phyloP scores from a whole-genome alignment of 768 basidiomycete species.

The Amanita rubescens region DNA sequence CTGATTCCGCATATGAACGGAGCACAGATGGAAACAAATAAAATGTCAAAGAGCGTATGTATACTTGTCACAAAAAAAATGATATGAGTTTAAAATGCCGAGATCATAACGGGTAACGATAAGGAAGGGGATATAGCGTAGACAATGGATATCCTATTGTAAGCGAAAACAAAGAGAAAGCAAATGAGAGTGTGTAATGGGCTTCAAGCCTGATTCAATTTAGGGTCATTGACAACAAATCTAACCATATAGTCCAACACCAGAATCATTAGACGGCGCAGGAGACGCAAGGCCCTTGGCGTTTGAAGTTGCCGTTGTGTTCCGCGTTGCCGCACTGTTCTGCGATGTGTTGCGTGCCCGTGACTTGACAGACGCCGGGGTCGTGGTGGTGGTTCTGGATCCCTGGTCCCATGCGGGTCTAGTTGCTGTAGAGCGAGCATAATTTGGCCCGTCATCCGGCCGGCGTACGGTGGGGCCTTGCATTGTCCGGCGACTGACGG shows the following conservation, averaged over 20 bases:
- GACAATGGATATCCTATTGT: conserved; percentile 5
- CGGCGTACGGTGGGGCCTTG: conserved; percentile 37
- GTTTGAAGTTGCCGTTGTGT: conserved; percentile 24
- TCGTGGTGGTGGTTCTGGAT: conserved; percentile 31
- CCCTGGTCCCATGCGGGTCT: conserved; percentile 59
- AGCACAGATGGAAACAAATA: conserved; percentile 4
- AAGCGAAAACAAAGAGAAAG: conserved; percentile 4
- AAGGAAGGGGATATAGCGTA: conserved; percentile 7
- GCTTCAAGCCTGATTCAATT: conserved; percentile 36
- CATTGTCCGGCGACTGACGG: conserved; percentile 56
- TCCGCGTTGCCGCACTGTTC: conserved; percentile 50
- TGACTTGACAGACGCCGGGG: conserved; percentile 34
- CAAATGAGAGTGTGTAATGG: not conserved
- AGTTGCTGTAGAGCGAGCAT: conserved; percentile 66
- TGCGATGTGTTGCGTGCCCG: conserved; percentile 69
- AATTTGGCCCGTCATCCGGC: conserved; percentile 56
- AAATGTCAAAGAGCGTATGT: conserved; percentile 7
- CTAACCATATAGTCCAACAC: conserved; percentile 78
- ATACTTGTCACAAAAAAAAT: conserved; percentile 1
- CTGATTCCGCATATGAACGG: conserved; percentile 4
- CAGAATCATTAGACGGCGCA: conserved; percentile 75
- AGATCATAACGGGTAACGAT: conserved; percentile 6
- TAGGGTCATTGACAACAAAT: conserved; percentile 71
- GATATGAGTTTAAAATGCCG: not conserved
- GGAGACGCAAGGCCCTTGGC: conserved; percentile 49